phyloP scores from a whole-genome alignment of 23 red algal species.

The Gracilaria caudata region DNA sequence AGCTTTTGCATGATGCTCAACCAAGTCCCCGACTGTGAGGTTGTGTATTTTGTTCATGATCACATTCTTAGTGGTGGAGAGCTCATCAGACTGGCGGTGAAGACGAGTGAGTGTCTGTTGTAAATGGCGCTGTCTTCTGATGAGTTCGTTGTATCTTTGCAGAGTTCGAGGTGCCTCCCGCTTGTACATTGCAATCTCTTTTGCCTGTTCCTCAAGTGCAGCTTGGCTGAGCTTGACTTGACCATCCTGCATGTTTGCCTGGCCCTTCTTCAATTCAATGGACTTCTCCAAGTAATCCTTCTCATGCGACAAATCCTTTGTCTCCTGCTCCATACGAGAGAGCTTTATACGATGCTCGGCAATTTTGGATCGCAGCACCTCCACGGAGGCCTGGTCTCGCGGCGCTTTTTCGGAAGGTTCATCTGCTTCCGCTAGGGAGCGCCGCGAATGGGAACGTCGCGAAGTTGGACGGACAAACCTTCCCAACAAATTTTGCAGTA shows the following conservation, averaged over 20 bases:
- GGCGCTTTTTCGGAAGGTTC: background rate
- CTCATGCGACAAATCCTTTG: slow-evolving; percentile 52
- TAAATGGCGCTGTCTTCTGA: slow-evolving; percentile 48
- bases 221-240: slow-evolving; percentile 72
- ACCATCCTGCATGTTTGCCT: slow-evolving; percentile 60
- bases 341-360: slow-evolving; percentile 46
- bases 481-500: background rate
- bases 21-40: slow-evolving; percentile 54
- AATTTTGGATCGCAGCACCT: slow-evolving; percentile 29
- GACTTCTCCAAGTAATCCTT: slow-evolving; percentile 61
- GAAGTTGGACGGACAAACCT: slow-evolving; percentile 22
- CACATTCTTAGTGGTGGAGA: slow-evolving; percentile 35
- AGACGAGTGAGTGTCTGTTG: slow-evolving; percentile 58
- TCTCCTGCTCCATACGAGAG: slow-evolving; percentile 49
- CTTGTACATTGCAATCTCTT: slow-evolving; percentile 60
- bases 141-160: slow-evolving; percentile 50
- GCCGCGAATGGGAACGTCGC: slow-evolving; percentile 7
- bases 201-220: slow-evolving; percentile 51
- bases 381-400: background rate
- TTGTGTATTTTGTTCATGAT: slow-evolving; percentile 63
- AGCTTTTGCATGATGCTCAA: slow-evolving; percentile 52
- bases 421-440: background rate
- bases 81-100: slow-evolving; percentile 41
- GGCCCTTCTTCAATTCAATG: slow-evolving; percentile 57
- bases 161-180: slow-evolving; percentile 54